phyloP scores from a whole-genome alignment of 2,329 filamentous ascomycete species.

The Thelonectria blattea region DNA sequence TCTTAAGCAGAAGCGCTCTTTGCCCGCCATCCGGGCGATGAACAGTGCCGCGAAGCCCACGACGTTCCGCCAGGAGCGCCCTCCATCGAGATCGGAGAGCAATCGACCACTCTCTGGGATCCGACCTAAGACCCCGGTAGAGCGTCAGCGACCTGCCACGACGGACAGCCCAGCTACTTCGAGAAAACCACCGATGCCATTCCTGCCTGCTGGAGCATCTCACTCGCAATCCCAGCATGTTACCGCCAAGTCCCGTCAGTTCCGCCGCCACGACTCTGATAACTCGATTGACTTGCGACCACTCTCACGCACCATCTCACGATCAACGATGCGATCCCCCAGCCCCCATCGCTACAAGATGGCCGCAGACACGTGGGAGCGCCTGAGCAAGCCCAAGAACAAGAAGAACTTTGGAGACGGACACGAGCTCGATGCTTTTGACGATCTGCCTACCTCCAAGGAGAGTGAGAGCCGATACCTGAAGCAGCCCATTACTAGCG shows the following conservation, averaged over 20 bases:
- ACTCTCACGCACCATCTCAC: constrained; percentile 62
- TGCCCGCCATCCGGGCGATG: constrained; percentile 62
- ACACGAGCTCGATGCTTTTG: constrained; percentile 89
- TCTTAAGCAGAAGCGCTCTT: constrained; percentile 68
- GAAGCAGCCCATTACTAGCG: constrained; percentile 76
- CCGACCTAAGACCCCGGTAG: constrained; percentile 75
- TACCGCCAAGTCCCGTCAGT: constrained; percentile 71
- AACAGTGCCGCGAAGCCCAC: constrained; percentile 59
- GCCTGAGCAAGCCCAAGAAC: constrained; percentile 71
- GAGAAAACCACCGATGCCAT: constrained; percentile 71
- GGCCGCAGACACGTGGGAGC: constrained; percentile 63
- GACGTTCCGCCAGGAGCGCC: constrained; percentile 59
- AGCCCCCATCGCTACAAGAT: constrained; percentile 59
- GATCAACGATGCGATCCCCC: constrained; percentile 64
- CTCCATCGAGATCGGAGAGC: constrained; percentile 63
- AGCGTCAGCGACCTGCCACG: constrained; percentile 58
- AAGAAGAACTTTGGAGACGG: constrained; percentile 80
- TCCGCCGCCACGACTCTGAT: constrained; percentile 85
- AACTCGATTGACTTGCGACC: constrained; percentile 65
- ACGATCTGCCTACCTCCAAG: constrained; percentile 89
- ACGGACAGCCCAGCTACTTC: constrained; percentile 57
- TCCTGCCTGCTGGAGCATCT: constrained; percentile 78
- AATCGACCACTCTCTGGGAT: constrained; percentile 57
- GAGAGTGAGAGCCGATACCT: constrained; percentile 81
- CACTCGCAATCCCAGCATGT: constrained; percentile 80